Percentiles rank a stretch among this genome's conserved stretches.
Conservation (phyloP, 345 rosid species). For the Citrus hindsii region DNA sequence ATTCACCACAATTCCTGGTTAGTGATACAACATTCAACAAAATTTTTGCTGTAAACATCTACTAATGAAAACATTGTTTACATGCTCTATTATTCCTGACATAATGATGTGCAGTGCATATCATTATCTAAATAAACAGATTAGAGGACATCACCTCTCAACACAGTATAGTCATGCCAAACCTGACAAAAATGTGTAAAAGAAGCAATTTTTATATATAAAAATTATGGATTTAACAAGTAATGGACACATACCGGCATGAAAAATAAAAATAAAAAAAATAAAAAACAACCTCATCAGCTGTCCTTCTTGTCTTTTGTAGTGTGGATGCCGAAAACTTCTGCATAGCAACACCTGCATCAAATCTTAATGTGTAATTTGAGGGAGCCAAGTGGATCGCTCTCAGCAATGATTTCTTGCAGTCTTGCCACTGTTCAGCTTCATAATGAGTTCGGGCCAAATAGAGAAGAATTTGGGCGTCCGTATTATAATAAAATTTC, state of each 20-base stretch:
- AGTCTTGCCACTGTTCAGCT: constrained; percentile 99
- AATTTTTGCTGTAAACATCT: neutral
- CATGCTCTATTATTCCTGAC: neutral
- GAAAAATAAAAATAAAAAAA: neutral
- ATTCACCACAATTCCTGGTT: neutral
- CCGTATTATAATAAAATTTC: constrained; percentile 86
- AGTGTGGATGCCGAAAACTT: constrained; percentile 93
- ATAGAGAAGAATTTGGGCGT: constrained; percentile 89
- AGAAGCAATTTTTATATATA: neutral
- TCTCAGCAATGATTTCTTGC: constrained; percentile 89
- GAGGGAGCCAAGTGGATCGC: constrained; percentile 96
- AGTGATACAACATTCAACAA: neutral
- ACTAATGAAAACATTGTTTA: neutral
- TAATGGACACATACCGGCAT: constrained; percentile 7
- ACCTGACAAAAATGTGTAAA: neutral
- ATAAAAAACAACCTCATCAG: constrained; percentile 68
- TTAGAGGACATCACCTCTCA: neutral
- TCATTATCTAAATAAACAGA: neutral
- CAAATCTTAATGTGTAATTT: constrained; percentile 87
- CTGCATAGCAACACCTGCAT: constrained; percentile 98
- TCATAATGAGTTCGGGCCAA: constrained; percentile 95
- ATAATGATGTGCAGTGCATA: neutral
- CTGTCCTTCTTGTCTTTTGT: constrained; percentile 88
- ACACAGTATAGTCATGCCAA: neutral
- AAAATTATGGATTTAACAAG: neutral